Conservation (phyloP, 208 protist species). For the Crithidia acanthocephali region DNA sequence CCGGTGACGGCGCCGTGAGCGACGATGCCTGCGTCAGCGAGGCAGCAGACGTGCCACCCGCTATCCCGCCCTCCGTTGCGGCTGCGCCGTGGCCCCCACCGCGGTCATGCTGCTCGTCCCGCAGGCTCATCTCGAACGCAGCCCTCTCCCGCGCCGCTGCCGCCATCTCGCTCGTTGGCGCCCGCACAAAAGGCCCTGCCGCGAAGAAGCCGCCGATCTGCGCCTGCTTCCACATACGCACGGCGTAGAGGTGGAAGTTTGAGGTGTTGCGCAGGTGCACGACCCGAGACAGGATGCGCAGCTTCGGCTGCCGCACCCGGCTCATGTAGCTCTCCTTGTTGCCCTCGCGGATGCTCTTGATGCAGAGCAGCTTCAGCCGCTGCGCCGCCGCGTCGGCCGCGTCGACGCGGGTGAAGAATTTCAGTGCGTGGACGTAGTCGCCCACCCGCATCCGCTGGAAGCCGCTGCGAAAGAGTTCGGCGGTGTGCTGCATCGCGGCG, state of each 20-base stretch:
- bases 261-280: constrained; percentile 7
- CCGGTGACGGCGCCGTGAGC: background rate
- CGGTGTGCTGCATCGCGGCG: constrained; percentile 18
- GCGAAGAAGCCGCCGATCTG: constrained; percentile 19
- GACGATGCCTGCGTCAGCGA: background rate
- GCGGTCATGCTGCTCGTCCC: background rate
- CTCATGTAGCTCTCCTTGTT: constrained; percentile 21
- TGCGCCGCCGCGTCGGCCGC: constrained; percentile 30
- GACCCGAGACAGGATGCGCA: constrained; percentile 22
- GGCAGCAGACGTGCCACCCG: background rate
- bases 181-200: background rate
- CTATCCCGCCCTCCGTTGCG: background rate
- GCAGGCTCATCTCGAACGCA: background rate
- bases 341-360: constrained; percentile 22
- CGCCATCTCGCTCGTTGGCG: background rate
- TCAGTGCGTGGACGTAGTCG: constrained; percentile 45
- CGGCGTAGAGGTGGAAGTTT: background rate
- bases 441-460: constrained; percentile 59
- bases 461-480: constrained; percentile 49
- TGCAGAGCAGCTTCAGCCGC: constrained; percentile 44
- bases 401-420: constrained; percentile 32
- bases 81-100: background rate
- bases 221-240: constrained; percentile 2
- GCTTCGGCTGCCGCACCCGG: background rate
- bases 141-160: background rate